Base-by-base conservation (phyloP, 768 basidiomycete genomes). In the Serendipita sp. region DNA sequence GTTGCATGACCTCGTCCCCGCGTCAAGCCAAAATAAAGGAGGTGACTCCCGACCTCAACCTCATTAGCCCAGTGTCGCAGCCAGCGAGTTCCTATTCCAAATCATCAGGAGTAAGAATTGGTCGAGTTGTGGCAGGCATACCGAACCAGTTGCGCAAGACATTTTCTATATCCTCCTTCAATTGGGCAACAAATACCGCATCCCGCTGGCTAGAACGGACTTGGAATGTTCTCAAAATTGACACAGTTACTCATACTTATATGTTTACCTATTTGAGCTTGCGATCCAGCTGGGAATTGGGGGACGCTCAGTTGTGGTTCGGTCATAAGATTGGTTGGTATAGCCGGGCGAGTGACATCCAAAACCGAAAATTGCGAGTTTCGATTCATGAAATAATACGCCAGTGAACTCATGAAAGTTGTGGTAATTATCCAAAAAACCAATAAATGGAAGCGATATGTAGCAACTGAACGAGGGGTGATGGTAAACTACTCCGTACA, bases 171-270 rank as follows among this genome's bases (percentile, higher is more conserved):
- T 91, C 86, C 61, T 89, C 88, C 67, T 80, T 82, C 69, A 93
- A 74, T 3, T 81, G 81, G 31, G 83, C 78, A 44, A 90, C 77
- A 74, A 90, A 86, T 68, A 83, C 87, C 48, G 88, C 66, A 71
- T 93, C 90, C 65, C 90, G 76, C 69, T 92, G 90, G 69, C 89
- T 86, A 41, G 90, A 86, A 64, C 90, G 80, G 70, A 92, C 90
- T 93, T 70, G 5, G 20, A 28, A 43, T 60, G 43, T 41, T 64
- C 65, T 51, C 67, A 62, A 66, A 28, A 20, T 44, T 33, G 16
- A 3, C 65, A 42, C 63, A 53, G 38, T 48, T 63, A 44, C 58
- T 7, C n/a, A 31, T 24, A 45, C 3, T 17, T 30, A 5, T 45
- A 28, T n/a, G 77, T 88, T 60, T 66, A 91, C 90, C 86, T 65